Evolutionary conservation across 1,284 basidiomycete genomes (phyloP).

Genomic region (Porogramme epimiltina): DNA sequence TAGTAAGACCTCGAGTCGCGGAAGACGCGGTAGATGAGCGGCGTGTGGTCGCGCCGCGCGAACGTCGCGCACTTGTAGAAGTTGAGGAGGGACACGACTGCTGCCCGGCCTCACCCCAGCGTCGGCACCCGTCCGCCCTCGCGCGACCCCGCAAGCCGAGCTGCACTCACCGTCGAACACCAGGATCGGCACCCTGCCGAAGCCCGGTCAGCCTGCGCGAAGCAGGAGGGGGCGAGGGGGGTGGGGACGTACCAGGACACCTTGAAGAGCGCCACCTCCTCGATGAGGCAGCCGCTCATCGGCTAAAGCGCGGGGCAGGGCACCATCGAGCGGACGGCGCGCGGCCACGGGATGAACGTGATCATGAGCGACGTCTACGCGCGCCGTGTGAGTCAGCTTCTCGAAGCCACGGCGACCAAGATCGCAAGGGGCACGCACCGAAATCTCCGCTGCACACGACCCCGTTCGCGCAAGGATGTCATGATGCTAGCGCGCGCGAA

Average conservation of each 20-base stretch:
- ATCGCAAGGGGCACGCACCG: too few species aligned
- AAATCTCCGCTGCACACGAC: neutral
- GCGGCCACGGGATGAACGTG: too few species aligned
- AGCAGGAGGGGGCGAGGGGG: neutral
- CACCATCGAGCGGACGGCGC: neutral
- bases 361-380: too few species aligned
- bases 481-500: neutral
- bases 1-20: conserved; percentile 19
- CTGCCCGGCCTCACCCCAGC: neutral
- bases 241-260: conserved; percentile 18
- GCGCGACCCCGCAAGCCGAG: too few species aligned
- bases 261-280: neutral
- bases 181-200: conserved; percentile 14
- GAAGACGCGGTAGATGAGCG: conserved; percentile 18
- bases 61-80: conserved; percentile 18
- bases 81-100: conserved; percentile 16
- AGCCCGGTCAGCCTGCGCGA: neutral
- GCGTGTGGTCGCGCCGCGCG: conserved; percentile 12
- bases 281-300: conserved; percentile 9
- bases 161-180: conserved; percentile 12
- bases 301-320: conserved; percentile 7
- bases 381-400: too few species aligned
- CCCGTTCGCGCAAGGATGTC: too few species aligned
- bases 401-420: too few species aligned
- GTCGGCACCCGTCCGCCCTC: neutral